Conservation (phyloP, 2,329 filamentous ascomycete species). For the Podosphaera leucotricha region DNA sequence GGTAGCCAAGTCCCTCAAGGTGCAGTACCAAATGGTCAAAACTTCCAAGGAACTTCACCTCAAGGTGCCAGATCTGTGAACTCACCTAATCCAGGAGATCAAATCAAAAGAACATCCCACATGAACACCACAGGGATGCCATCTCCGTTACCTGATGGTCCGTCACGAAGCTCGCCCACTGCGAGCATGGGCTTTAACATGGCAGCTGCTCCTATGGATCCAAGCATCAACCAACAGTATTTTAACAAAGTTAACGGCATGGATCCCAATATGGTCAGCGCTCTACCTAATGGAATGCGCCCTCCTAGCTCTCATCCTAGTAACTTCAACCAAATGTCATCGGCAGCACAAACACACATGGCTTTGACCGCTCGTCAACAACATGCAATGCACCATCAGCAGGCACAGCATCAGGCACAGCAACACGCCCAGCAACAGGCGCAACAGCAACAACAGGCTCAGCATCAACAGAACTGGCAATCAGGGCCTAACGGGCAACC, state of each 20-base stretch:
- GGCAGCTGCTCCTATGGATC: constrained; percentile 30
- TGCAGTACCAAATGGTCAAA: constrained; percentile 30
- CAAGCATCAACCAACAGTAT: constrained; percentile 33
- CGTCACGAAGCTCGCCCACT: constrained; percentile 42
- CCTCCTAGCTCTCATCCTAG: constrained; percentile 45
- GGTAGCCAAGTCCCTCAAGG: constrained; percentile 30
- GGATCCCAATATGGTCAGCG: constrained; percentile 29
- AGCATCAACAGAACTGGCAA: constrained; percentile 13
- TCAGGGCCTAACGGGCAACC: constrained; percentile 16
- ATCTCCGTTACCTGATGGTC: constrained; percentile 48
- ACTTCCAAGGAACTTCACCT: constrained; percentile 45
- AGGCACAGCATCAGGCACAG: constrained; percentile 18
- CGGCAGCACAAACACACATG: constrained; percentile 15
- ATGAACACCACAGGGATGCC: constrained; percentile 46
- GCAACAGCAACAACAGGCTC: constrained; percentile 12
- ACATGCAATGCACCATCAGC: constrained; percentile 20
- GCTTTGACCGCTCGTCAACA: constrained; percentile 29
- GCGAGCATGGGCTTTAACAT: constrained; percentile 38
- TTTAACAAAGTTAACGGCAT: constrained; percentile 30
- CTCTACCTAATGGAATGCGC: constrained; percentile 42
- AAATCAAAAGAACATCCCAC: constrained; percentile 60
- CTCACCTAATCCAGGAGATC: constrained; percentile 54
- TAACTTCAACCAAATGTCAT: constrained; percentile 25
- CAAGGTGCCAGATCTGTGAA: constrained; percentile 41
- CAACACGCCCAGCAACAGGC: constrained; percentile 18